Percentiles rank a stretch among this genome's conserved stretches.
Evolutionary conservation across 2,329 filamentous ascomycete genomes (phyloP).

Genomic region (Sclerotinia minor): DNA sequence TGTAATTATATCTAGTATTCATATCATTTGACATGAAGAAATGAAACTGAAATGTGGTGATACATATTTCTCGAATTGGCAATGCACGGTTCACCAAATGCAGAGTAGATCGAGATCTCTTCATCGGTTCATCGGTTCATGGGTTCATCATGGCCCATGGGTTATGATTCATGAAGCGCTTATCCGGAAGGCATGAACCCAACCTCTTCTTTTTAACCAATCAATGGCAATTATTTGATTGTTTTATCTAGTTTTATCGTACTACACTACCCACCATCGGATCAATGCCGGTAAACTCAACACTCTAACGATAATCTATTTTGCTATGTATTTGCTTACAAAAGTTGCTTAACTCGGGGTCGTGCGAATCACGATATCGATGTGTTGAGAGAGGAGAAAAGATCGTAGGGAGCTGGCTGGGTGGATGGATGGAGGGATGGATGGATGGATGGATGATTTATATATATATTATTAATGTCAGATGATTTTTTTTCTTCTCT

Average conservation of each 20-base stretch:
- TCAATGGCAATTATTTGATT: neutral
- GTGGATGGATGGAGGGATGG: too few species aligned
- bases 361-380: too few species aligned
- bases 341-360: slow-evolving; percentile 2
- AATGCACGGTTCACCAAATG: neutral
- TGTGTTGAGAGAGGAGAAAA: neutral
- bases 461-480: too few species aligned
- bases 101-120: neutral
- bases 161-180: neutral
- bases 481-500: too few species aligned
- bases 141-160: too few species aligned
- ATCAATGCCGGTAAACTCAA: neutral
- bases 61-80: neutral
- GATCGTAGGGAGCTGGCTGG: too few species aligned
- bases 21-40: too few species aligned
- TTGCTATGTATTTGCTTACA: neutral
- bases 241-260: too few species aligned
- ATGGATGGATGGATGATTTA: too few species aligned
- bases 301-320: too few species aligned
- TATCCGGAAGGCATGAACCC: slow-evolving; percentile 3
- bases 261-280: neutral
- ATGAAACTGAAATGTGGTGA: too few species aligned
- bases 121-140: slow-evolving; percentile 3
- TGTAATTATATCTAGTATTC: too few species aligned
- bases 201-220: slow-evolving; percentile 2